Conservation (phyloP, 306 rosid species). For the Glycyrrhiza uralensis region DNA sequence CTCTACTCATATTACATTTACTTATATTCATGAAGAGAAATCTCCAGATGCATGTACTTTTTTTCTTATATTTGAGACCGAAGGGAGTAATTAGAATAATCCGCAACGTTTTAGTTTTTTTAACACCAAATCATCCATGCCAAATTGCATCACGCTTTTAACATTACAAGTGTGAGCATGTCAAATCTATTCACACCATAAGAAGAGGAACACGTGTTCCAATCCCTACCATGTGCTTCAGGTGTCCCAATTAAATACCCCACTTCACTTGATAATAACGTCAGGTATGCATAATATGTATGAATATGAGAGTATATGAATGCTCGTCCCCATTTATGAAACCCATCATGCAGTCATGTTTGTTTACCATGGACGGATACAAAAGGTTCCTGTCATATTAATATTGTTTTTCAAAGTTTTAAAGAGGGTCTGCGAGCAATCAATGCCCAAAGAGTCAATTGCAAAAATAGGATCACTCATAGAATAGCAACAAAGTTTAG, state of each 20-base stretch:
- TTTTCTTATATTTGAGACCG: too few species aligned
- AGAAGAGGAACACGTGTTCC: not conserved
- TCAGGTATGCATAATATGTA: not conserved
- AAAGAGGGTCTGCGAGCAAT: not conserved
- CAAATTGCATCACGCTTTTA: too few species aligned
- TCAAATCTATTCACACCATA: not conserved
- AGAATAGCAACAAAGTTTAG: not conserved
- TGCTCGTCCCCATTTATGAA: not conserved
- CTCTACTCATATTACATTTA: not conserved
- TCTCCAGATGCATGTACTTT: too few species aligned
- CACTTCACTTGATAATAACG: not conserved
- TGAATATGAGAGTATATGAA: too few species aligned
- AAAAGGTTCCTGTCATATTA: too few species aligned
- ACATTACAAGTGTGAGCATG: not conserved
- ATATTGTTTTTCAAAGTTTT: too few species aligned
- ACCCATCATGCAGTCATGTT: too few species aligned
- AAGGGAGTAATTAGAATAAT: too few species aligned
- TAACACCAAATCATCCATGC: too few species aligned
- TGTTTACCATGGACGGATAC: too few species aligned
- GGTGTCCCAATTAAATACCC: not conserved
- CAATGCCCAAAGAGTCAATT: not conserved
- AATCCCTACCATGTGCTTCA: not conserved
- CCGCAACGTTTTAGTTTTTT: too few species aligned
- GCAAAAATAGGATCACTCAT: not conserved
- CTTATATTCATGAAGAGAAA: too few species aligned